Evolutionary conservation across 768 basidiomycete species (phyloP).

Genomic region (Lactarius indigo): DNA sequence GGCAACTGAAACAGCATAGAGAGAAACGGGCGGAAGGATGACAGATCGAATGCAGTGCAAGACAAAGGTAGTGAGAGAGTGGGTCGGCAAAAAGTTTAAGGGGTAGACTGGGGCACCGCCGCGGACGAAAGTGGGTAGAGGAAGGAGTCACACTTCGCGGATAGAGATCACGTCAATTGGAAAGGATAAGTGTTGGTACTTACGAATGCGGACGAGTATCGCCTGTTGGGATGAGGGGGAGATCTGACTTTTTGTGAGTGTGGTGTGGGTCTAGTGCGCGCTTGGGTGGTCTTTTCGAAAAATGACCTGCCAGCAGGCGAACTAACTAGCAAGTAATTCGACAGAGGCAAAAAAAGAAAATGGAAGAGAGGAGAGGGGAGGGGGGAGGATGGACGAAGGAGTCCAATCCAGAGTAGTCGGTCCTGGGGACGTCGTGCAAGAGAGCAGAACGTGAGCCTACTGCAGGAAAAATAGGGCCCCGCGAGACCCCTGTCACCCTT

Average conservation of each 20-base stretch:
- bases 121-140: not conserved
- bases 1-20: not conserved
- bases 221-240: constrained; percentile 19
- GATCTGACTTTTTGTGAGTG: constrained; percentile 24
- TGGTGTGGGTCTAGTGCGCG: constrained; percentile 20
- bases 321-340: constrained; percentile 28
- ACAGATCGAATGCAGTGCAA: not conserved
- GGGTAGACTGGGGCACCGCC: not conserved
- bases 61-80: not conserved
- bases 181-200: constrained; percentile 1
- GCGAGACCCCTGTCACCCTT: not conserved
- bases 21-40: not conserved
- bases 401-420: constrained; percentile 27
- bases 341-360: constrained; percentile 16
- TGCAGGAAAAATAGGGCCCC: constrained; percentile 3
- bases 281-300: constrained; percentile 27
- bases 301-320: constrained; percentile 30
- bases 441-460: not conserved
- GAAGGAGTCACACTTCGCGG: not conserved
- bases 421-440: constrained; percentile 25
- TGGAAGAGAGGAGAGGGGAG: constrained; percentile 4
- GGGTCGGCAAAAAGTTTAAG: not conserved
- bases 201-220: constrained; percentile 25
- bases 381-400: constrained; percentile 21
- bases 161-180: not conserved